Base-by-base conservation (phyloP, 2,329 filamentous ascomycete species). In the Scedosporium minutisporum region DNA sequence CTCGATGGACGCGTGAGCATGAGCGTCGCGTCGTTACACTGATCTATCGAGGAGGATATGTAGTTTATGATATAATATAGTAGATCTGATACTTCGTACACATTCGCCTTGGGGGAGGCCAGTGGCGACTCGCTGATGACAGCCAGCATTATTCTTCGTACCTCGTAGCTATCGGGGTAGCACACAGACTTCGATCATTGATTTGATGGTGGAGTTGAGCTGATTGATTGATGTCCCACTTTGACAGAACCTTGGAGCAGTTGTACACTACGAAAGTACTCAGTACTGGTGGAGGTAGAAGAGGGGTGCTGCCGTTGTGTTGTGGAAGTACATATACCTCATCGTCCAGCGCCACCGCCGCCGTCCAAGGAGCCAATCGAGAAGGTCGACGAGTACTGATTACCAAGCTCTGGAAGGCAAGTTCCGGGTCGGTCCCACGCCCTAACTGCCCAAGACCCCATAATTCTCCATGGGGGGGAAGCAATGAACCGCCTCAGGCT, bases 381-480 rank as follows among this genome's bases (percentile, higher is more conserved):
- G 18, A 18, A 6, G 51, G 12, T 18, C 12, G 5, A 55, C 23
- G 18, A 10, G 51, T 55, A 55, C 51, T 55, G 51, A 55, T 55
- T 55, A 55, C 51, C 51, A 55, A 55, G 23, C 51, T 27, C 18
- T 55, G 7, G 12, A 55, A 55, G 51, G 44, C 6, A 18, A 55
- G 23, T 18, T 55, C 23, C 51, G 18, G 51, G 51, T 55, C 23
- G 51, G 51, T 55, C 51, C 51, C 51, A 55, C 51, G 23, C 51
- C 51, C 51, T 55, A 55, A 55, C 51, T 55, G 51, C 51, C 51
- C 51, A 55, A 27, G 51, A 55, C 51, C 51, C 51, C 51, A 55
- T 55, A 55, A 27, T 55, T 55, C 12, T 55, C 51, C 51, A 55
- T 23, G 51, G 51, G 51, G 48, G 51, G 18, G 29, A 33, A 33